A percentile compares a stretch with the other conserved stretches of the same genome.
Evolutionary conservation across 1,284 basidiomycete genomes (phyloP).

Genomic region (Caloboletus firmus): DNA sequence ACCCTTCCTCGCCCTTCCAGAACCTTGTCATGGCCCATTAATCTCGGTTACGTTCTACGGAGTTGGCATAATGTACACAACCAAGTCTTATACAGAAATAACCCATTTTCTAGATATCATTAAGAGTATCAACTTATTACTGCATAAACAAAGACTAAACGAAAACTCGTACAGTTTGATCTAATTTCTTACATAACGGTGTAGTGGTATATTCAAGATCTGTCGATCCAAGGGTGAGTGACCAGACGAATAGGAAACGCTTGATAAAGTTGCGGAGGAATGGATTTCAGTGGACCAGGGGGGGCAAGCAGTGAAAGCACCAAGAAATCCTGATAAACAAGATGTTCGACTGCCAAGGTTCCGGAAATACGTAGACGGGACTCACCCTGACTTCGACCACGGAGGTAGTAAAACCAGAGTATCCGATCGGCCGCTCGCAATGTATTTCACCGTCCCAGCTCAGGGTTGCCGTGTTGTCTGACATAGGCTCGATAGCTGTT

Average conservation of each 20-base stretch:
- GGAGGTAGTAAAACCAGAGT: conserved; percentile 42
- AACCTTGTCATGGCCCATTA: background rate
- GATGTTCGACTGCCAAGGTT: background rate
- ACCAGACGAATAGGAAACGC: conserved; percentile 51
- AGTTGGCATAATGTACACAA: background rate
- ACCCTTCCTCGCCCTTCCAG: background rate
- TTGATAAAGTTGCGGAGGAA: conserved; percentile 40
- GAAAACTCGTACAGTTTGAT: conserved; percentile 11
- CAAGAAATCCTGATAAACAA: conserved; percentile 51
- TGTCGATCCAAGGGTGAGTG: conserved; percentile 48
- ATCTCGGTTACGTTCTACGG: background rate
- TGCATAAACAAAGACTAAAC: no score
- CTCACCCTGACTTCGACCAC: conserved; percentile 34
- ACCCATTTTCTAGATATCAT: no score
- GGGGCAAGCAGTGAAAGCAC: conserved; percentile 40
- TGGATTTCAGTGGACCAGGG: conserved; percentile 28
- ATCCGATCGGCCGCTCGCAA: conserved; percentile 33
- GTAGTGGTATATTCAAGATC: conserved; percentile 11
- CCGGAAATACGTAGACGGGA: conserved; percentile 2
- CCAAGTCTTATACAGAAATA: background rate
- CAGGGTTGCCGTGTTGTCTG: conserved; percentile 8
- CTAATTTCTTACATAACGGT: conserved; percentile 20
- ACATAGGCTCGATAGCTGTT: conserved; percentile 13
- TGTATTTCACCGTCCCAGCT: conserved; percentile 48
- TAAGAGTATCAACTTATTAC: no score